Evolutionary conservation across 495 filamentous ascomycete species (phyloP), one percentile per base, ranked within the genome.

Genomic region (Annulohypoxylon stygium): DNA sequence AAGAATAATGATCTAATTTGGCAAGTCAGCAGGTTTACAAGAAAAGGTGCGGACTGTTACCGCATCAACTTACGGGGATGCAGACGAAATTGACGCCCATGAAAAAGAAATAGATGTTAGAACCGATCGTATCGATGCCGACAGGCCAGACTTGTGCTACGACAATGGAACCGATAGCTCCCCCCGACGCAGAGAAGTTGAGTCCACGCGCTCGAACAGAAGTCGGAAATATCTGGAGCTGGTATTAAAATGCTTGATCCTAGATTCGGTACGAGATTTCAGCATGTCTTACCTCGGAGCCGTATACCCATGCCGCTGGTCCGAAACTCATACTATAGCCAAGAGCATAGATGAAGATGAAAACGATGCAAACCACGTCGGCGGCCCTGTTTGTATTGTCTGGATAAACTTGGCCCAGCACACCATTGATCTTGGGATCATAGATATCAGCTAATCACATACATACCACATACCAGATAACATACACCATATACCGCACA

Each of bases 21-120:
- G 7, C 16, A 53, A 37, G 25, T 58, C 1, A 41, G 47, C 43
- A n/a, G 26, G 23, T 12, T 7, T 34, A 26, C 9, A 33, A 34
- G 12, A 16, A 20, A 14, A 16, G 1, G 1, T 20, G 16, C 8
- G 2, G 10, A 6, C 37, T 12, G 9, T 18, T 23, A 51, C 7
- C 39, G 11, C 0, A n/a, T 12, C 23, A 14, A 72, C 81, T 69
- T 75, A 84, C 83, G 0, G 85, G 81, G 10, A 87, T 81, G 26
- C 84, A 87, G 12, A 78, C 77, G 14, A 87, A 18, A 73, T 89
- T 88, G 23, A 88, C 79, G 11, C 80, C 76, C 82, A 88, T 87
- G 67, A 90, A 89, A 48, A 89, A 86, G 70, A 89, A 87, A 71
- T 89, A 88, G 2, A 88, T 87, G 41, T 83, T 86, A n/a, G 84